phyloP scores from a whole-genome alignment of 2,329 filamentous ascomycete species.

The Nigrograna mackinnonii region DNA sequence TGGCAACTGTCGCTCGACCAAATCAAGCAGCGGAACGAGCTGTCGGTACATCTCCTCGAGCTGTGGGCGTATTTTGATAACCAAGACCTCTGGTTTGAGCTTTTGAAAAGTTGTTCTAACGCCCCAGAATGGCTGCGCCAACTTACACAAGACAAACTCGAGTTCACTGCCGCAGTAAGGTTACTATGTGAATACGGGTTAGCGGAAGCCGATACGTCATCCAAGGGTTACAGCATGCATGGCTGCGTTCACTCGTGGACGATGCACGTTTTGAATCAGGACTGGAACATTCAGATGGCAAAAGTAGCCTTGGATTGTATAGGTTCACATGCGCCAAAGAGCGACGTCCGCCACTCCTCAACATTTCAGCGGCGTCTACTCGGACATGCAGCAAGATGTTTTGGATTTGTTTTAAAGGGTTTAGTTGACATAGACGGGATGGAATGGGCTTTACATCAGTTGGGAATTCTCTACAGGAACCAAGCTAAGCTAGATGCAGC shows the following conservation, averaged over 20 bases:
- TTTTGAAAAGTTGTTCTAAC: slow-evolving; percentile 25
- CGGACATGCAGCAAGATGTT: slow-evolving; percentile 3
- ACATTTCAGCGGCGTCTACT: slow-evolving; percentile 12
- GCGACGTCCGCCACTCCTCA: slow-evolving; percentile 7
- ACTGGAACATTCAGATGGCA: slow-evolving; percentile 12
- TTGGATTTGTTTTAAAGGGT: not conserved
- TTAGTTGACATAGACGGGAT: slow-evolving; percentile 2
- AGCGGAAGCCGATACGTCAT: slow-evolving; percentile 1
- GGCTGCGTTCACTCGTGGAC: slow-evolving; percentile 36
- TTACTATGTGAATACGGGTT: slow-evolving; percentile 28
- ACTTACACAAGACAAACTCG: slow-evolving; percentile 20
- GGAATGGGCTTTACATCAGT: slow-evolving; percentile 7
- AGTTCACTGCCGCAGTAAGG: slow-evolving; percentile 24
- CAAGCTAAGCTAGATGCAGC: slow-evolving; percentile 13
- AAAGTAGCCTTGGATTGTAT: slow-evolving; percentile 10
- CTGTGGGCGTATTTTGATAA: slow-evolving; percentile 49
- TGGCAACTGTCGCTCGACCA: slow-evolving; percentile 44
- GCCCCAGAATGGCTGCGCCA: slow-evolving; percentile 20
- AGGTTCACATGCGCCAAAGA: slow-evolving; percentile 6
- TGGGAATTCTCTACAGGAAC: slow-evolving; percentile 7
- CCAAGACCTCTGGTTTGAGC: slow-evolving; percentile 49
- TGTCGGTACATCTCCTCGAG: slow-evolving; percentile 39
- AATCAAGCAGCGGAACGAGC: slow-evolving; percentile 33
- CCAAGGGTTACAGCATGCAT: slow-evolving; percentile 33
- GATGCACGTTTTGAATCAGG: slow-evolving; percentile 23